Evolutionary conservation across 768 basidiomycete species (phyloP).

Genomic region (Hysterangium stoloniferum): DNA sequence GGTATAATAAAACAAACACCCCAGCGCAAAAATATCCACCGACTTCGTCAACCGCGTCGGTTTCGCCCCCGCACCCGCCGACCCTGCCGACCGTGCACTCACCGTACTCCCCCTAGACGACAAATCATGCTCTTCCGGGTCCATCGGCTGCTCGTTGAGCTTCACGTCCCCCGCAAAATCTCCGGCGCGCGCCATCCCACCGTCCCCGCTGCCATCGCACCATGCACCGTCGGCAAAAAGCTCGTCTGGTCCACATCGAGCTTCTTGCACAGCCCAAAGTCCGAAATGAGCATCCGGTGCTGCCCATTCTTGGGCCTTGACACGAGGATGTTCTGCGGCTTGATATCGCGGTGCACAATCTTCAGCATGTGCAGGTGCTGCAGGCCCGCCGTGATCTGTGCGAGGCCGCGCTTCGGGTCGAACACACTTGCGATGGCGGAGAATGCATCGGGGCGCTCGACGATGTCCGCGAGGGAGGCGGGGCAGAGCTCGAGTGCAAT

Average conservation of each 20-base stretch:
- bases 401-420: constrained; percentile 81
- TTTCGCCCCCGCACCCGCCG: constrained; percentile 28
- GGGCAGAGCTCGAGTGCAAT: constrained; percentile 96
- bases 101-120: constrained; percentile 62
- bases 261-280: constrained; percentile 95
- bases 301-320: constrained; percentile 56
- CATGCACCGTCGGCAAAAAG: constrained; percentile 87
- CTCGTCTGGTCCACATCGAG: constrained; percentile 94
- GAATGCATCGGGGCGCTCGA: constrained; percentile 69
- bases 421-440: constrained; percentile 73
- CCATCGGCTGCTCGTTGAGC: constrained; percentile 61
- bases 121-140: constrained; percentile 46
- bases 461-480: constrained; percentile 78
- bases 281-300: constrained; percentile 86
- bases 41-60: constrained; percentile 81
- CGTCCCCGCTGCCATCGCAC: constrained; percentile 84
- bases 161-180: constrained; percentile 92
- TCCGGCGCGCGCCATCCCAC: constrained; percentile 98
- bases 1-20: constrained; percentile 92
- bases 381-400: constrained; percentile 81
- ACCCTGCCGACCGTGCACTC: constrained; percentile 26
- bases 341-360: constrained; percentile 97
- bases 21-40: constrained; percentile 94
- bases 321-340: constrained; percentile 95
- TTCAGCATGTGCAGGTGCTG: constrained; percentile 89